Base-by-base conservation (phyloP, 768 basidiomycete genomes). In the Mycena latifolia region DNA sequence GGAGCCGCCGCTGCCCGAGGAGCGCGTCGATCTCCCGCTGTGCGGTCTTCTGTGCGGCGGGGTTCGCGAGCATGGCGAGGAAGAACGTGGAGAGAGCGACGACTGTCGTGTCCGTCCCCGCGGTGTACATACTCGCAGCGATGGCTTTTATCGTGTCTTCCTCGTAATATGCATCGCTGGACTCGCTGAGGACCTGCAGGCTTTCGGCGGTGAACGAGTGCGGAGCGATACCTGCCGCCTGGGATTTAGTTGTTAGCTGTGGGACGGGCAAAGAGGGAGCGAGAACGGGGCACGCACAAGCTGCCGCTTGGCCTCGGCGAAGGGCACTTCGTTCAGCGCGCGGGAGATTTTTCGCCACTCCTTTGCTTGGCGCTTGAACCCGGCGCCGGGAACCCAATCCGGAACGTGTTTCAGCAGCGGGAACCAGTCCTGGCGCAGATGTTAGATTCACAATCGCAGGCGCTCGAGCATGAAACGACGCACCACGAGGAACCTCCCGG, bases 371-470 rank as follows among this genome's bases (percentile, higher is more conserved):
- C 75, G 73, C 69, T 85, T 78, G 65, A 86, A 86, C 4, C 75
- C 76, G 20, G 82, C 79, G 0, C 85, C 85, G 6, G 83, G 84
- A 15, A 85, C 43, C 82, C 83, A 86, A 46, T 67, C 75, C 0
- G 85, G 85, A 11, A 86, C 64, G 45, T 82, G 76, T 71, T 80
- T 79, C 61, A 86, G 75, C 76, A 61, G n/a, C 29, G 59, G 58
- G n/a, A 68, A 39, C 28, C 24, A 59, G 33, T 55, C 55, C 66
- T 61, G 6, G n/a, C 33, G 14, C 33, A 24, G 18, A 18, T 6
- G 22, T 28, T 17, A n/a, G 24, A 39, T 20, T 24, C 6, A 12
- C n/a, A 56, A 18, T n/a, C n/a, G 35, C 54, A 45, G n/a, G 17
- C 14, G 33, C 6, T 33, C 28, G 15, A 25, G 20, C 27, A 9